Evolutionary conservation across 2,329 filamentous ascomycete genomes (phyloP).

Genomic region (Nemania diffusa): DNA sequence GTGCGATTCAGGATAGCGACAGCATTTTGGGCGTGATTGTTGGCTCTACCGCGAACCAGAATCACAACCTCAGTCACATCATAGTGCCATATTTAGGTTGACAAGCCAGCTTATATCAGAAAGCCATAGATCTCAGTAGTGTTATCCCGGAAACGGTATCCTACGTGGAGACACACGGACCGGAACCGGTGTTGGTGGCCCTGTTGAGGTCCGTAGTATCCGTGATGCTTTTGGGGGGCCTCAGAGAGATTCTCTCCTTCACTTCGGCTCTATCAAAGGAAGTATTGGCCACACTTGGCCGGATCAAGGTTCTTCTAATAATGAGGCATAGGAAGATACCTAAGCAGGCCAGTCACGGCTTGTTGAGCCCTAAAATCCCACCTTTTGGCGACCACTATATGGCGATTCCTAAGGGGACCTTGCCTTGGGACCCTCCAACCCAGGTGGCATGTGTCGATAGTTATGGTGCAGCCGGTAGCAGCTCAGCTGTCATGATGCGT

Average conservation of each 20-base stretch:
- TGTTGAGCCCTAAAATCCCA: constrained; percentile 25
- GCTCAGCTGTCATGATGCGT: constrained; percentile 31
- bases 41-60: constrained; percentile 54
- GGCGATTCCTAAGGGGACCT: constrained; percentile 9
- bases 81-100: constrained; percentile 53
- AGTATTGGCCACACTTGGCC: constrained; percentile 30
- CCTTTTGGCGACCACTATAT: constrained; percentile 18
- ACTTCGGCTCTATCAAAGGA: constrained; percentile 29
- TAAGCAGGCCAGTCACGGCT: constrained; percentile 19
- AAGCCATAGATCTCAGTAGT: constrained; percentile 45
- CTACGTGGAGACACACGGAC: constrained; percentile 35
- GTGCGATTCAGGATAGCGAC: constrained; percentile 60
- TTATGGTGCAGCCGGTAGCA: constrained; percentile 35
- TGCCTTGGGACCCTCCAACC: constrained; percentile 20
- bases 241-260: constrained; percentile 13
- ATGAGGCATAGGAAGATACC: constrained; percentile 30
- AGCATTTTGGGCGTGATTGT: constrained; percentile 55
- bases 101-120: constrained; percentile 48
- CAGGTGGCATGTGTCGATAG: constrained; percentile 41
- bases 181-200: constrained; percentile 27
- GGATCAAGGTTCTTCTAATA: constrained; percentile 35
- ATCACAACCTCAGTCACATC: constrained; percentile 54
- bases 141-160: constrained; percentile 43
- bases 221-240: constrained; percentile 28
- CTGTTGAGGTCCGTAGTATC: constrained; percentile 29